phyloP scores from a whole-genome alignment of 257 asterid genomes.

The Ocimum tenuiflorum region DNA sequence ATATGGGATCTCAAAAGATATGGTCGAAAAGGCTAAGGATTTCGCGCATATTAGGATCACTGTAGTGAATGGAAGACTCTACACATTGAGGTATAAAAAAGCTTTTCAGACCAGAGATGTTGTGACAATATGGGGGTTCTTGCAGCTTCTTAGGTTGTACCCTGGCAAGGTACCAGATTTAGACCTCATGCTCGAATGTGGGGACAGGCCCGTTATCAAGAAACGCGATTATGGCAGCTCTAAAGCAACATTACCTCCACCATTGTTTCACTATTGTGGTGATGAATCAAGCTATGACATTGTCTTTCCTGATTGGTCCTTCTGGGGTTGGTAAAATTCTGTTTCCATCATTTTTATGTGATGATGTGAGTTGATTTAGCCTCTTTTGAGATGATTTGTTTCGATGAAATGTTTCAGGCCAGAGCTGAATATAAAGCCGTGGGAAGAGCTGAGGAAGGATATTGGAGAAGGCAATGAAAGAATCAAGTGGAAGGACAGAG shows the following conservation, averaged over 20 bases:
- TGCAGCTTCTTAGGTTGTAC: conserved; percentile 75
- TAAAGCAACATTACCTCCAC: conserved; percentile 39
- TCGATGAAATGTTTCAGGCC: conserved; percentile 45
- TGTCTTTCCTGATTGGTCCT: conserved; percentile 89
- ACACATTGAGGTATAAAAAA: conserved; percentile 41
- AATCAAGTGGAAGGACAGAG: conserved; percentile 59
- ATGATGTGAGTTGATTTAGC: not conserved
- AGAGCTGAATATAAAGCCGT: conserved; percentile 71
- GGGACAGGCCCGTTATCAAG: conserved; percentile 49
- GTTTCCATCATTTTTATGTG: not conserved
- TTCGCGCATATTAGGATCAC: conserved; percentile 49
- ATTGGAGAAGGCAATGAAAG: conserved; percentile 40
- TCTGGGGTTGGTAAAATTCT: conserved; percentile 94
- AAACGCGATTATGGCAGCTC: conserved; percentile 24
- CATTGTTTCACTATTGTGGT: conserved; percentile 67
- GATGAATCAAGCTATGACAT: conserved; percentile 52
- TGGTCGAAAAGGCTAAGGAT: conserved; percentile 41
- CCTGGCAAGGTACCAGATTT: conserved; percentile 62
- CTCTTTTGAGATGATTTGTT: not conserved
- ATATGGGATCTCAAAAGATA: conserved; percentile 48
- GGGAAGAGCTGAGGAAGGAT: conserved; percentile 59
- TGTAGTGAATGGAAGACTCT: conserved; percentile 47
- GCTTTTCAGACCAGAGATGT: conserved; percentile 72
- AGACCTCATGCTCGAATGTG: conserved; percentile 61
- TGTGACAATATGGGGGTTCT: conserved; percentile 72